A percentile compares a stretch with the other conserved stretches of the same genome.
phyloP scores from a whole-genome alignment of 2,329 filamentous ascomycete species.

The Dendryphion nanum region DNA sequence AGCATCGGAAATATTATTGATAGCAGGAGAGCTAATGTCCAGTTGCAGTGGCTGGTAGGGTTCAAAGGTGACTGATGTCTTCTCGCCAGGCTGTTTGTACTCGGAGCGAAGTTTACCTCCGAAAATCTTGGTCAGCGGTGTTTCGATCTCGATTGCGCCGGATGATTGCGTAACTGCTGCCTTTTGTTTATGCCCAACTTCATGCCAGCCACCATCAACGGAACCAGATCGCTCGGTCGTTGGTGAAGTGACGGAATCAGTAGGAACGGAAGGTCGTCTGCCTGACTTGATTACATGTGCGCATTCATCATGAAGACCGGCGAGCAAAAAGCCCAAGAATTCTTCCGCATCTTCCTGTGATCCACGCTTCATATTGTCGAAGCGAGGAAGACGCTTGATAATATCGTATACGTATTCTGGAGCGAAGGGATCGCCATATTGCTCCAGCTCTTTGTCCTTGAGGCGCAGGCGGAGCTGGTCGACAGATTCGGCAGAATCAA shows the following conservation, averaged over 20 bases:
- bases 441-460: constrained; percentile 80
- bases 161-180: constrained; percentile 82
- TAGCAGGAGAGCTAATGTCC: constrained; percentile 83
- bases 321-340: constrained; percentile 88
- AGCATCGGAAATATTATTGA: constrained; percentile 90
- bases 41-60: constrained; percentile 93
- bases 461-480: constrained; percentile 72
- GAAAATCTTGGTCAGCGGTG: constrained; percentile 91
- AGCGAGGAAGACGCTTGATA: constrained; percentile 80
- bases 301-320: constrained; percentile 92
- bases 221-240: constrained; percentile 45
- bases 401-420: constrained; percentile 96
- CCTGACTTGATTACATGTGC: constrained; percentile 67
- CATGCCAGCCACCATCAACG: constrained; percentile 75
- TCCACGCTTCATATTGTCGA: constrained; percentile 91
- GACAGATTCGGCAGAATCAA: constrained; percentile 72
- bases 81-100: constrained; percentile 79
- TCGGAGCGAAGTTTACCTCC: constrained; percentile 89
- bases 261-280: constrained; percentile 26
- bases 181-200: constrained; percentile 91
- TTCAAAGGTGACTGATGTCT: constrained; percentile 87
- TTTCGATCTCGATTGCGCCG: constrained; percentile 68
- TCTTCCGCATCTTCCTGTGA: constrained; percentile 98
- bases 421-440: constrained; percentile 86
- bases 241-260: constrained; percentile 40